Evolutionary conservation across 768 basidiomycete genomes (phyloP).

Genomic region (Termitomyces sp.): DNA sequence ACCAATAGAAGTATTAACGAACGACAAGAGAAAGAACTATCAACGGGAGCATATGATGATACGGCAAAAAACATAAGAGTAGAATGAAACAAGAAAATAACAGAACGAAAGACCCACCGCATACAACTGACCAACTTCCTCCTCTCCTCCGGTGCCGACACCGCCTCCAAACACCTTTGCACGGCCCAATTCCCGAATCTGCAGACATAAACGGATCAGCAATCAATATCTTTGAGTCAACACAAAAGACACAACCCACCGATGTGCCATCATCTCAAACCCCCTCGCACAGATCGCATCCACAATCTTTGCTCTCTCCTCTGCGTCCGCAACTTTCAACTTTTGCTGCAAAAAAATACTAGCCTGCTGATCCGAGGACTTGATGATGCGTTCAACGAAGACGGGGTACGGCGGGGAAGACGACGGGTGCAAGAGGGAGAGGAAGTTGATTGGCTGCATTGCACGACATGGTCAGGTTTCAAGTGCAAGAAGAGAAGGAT

Average conservation of each 20-base stretch:
- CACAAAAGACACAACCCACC: constrained; percentile 31
- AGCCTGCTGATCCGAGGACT: constrained; percentile 85
- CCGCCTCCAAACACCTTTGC: constrained; percentile 80
- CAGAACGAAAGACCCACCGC: constrained; percentile 42
- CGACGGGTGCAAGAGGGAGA: constrained; percentile 79
- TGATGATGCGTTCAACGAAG: constrained; percentile 82
- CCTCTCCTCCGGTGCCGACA: constrained; percentile 66
- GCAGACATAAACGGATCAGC: constrained; percentile 3
- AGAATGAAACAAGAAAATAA: neutral
- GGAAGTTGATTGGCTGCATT: constrained; percentile 79
- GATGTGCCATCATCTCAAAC: constrained; percentile 90
- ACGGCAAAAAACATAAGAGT: neutral
- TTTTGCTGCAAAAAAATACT: constrained; percentile 90
- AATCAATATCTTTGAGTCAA: neutral
- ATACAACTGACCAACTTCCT: constrained; percentile 83
- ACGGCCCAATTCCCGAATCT: constrained; percentile 95
- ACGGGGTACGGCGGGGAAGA: constrained; percentile 79
- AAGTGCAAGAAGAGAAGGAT: constrained; percentile 5
- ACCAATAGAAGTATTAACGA: neutral
- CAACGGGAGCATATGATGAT: too few species aligned
- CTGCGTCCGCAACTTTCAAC: constrained; percentile 75
- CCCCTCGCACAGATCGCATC: constrained; percentile 82
- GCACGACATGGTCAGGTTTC: constrained; percentile 15
- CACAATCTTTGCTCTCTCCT: constrained; percentile 77
- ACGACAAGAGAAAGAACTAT: too few species aligned